Evolutionary conservation across 176 grass and related monocot genomes (phyloP).

Genomic region (Eleusine indica): DNA sequence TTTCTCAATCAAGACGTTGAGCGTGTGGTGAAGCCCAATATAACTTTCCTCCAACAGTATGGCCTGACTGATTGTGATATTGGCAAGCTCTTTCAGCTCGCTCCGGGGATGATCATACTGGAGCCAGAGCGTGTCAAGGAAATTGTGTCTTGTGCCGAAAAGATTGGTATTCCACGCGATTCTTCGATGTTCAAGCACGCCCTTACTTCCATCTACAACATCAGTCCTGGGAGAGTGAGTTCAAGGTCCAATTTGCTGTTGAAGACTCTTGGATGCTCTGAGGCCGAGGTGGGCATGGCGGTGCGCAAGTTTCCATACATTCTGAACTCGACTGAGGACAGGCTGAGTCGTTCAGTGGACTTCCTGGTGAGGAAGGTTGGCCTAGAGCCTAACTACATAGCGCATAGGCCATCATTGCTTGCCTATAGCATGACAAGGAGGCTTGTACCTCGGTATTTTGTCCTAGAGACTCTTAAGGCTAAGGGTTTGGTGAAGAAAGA

Average conservation of each 20-base stretch:
- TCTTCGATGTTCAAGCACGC: neutral
- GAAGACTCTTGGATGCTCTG: conserved; percentile 49
- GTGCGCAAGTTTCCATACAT: conserved; percentile 23
- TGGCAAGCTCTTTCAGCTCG: neutral
- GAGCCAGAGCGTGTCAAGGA: conserved; percentile 18
- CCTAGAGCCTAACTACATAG: conserved; percentile 9
- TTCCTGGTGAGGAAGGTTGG: conserved; percentile 49
- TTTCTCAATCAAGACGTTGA: neutral
- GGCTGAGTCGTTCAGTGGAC: conserved; percentile 13
- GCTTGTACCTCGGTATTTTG: conserved; percentile 39
- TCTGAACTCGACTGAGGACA: neutral
- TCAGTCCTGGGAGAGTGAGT: neutral
- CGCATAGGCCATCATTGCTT: conserved; percentile 22
- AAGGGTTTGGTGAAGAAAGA: conserved; percentile 42
- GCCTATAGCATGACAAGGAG: conserved; percentile 32
- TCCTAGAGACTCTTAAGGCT: conserved; percentile 41
- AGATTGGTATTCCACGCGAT: neutral
- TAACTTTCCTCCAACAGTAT: conserved; percentile 4
- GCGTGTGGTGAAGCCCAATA: conserved; percentile 25
- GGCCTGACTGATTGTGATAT: conserved; percentile 10
- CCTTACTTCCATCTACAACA: neutral
- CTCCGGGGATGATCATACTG: neutral
- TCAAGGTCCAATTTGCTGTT: conserved; percentile 17
- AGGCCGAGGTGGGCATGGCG: conserved; percentile 24
- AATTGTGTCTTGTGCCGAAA: neutral